Evolutionary conservation across 2,329 filamentous ascomycete species (phyloP).

Genomic region (Exophiala aquamarina): DNA sequence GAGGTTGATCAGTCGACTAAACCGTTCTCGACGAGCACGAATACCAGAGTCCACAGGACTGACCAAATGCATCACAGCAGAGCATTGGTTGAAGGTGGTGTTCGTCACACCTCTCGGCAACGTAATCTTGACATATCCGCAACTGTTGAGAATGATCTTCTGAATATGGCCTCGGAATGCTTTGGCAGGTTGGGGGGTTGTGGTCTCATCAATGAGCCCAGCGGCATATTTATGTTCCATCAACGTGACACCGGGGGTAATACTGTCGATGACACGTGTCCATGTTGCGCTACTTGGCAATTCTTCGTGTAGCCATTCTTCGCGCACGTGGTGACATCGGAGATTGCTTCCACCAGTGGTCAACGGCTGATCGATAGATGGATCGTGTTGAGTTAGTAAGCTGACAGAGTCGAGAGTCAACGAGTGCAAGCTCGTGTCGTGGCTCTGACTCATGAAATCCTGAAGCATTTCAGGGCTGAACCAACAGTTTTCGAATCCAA

Average conservation of each 20-base stretch:
- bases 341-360: slow-evolving; percentile 14
- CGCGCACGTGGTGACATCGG: slow-evolving; percentile 15
- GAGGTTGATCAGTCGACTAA: no score
- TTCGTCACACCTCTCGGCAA: slow-evolving; percentile 34
- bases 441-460: slow-evolving; percentile 52
- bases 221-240: slow-evolving; percentile 35
- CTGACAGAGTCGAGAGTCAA: slow-evolving; percentile 66
- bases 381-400: slow-evolving; percentile 49
- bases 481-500: slow-evolving; percentile 71
- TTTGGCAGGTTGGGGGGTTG: slow-evolving; percentile 11
- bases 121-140: slow-evolving; percentile 54
- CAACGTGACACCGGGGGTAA: slow-evolving; percentile 50
- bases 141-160: slow-evolving; percentile 57
- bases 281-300: slow-evolving; percentile 49
- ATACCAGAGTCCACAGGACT: slow-evolving; percentile 19
- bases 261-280: slow-evolving; percentile 49
- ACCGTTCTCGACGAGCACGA: no score
- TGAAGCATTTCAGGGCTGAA: slow-evolving; percentile 59
- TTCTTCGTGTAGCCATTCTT: slow-evolving; percentile 34
- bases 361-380: slow-evolving; percentile 8
- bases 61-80: slow-evolving; percentile 6
- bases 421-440: slow-evolving; percentile 48
- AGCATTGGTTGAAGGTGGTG: slow-evolving; percentile 38
- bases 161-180: slow-evolving; percentile 36
- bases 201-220: slow-evolving; percentile 24